Evolutionary conservation across 139 green algal species (phyloP).

Genomic region (Chlorella ohadii): DNA sequence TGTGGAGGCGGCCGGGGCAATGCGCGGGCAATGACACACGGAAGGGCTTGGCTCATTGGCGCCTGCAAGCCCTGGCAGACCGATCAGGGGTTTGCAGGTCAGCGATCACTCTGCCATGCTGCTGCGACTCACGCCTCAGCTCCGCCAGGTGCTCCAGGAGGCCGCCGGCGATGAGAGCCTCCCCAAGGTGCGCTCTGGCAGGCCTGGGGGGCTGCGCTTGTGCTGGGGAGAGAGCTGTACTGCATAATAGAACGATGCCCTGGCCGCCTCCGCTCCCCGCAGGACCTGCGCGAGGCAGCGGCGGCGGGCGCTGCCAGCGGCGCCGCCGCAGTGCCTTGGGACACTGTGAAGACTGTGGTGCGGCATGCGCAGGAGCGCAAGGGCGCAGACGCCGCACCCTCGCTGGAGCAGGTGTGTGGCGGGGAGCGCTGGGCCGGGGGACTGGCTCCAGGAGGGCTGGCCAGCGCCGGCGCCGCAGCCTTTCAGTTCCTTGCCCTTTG

Average conservation of each 20-base stretch:
- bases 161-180: constrained; percentile 20
- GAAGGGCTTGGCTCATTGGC: too few species aligned
- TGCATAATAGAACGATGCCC: too few species aligned
- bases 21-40: too few species aligned
- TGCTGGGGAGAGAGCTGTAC: too few species aligned
- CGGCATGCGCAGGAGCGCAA: background rate
- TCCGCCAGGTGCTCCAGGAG: constrained; percentile 21
- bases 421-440: background rate
- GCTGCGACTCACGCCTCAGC: constrained; percentile 18
- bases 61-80: too few species aligned
- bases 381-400: background rate
- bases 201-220: too few species aligned
- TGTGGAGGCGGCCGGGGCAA: too few species aligned
- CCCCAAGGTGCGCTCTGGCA: background rate
- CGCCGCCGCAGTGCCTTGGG: constrained; percentile 4
- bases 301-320: background rate
- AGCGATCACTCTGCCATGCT: background rate
- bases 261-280: background rate
- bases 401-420: background rate
- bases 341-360: background rate
- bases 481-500: background rate
- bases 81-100: too few species aligned
- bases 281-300: constrained; percentile 10
- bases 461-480: background rate
- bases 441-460: background rate